Base-by-base conservation (phyloP, 2,329 filamentous ascomycete genomes). In the Davidsoniella eucalypti region DNA sequence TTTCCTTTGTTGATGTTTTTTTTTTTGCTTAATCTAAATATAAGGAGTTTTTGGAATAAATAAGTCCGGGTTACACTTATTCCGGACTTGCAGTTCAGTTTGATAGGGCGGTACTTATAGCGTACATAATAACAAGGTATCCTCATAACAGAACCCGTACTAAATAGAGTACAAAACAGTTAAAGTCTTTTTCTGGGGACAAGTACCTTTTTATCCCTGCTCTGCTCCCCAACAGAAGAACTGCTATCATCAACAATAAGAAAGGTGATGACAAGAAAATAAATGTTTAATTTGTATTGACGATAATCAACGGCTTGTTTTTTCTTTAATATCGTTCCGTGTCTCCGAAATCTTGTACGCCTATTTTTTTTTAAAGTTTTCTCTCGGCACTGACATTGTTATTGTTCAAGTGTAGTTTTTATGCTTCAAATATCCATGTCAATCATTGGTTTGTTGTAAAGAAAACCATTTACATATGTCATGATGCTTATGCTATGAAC, bases 31-130 rank as follows among this genome's bases (percentile, higher is more conserved):
- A 23, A 5, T 23, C 21, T 23, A 23, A 33, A 33, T 12, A 33
- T 33, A 33, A 33, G 29, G 29, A 33, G 29, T 23, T 23, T 33
- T 33, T 9, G 29, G 12, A 33, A 33, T 33, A 33, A 33, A 33
- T 12, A 33, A 33, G 29, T 33, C 29, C 33, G 44, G 44, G 17
- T 47, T 47, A 47, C 29, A 38, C 10, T 38, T 47, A 47, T 37
- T 47, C 44, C 44, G 44, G 16, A 21, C 17, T 38, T 47, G 33
- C 37, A 29, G 44, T 47, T 16, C 14, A 12, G 10, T 14, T 21
- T 47, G 16, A 6, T 38, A 38, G 21, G 29, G 17, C 2, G 16
- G 21, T 37, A 21, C 29, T 16, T 47, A 12, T n/a, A 23, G 29
- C 26, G 25, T 37, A 18, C 8, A 33, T 4, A 33, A 12, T 10